Percentiles rank a stretch among this genome's conserved stretches.
Evolutionary conservation across 164 flowering plant species (phyloP).

Genomic region (Sedum album): DNA sequence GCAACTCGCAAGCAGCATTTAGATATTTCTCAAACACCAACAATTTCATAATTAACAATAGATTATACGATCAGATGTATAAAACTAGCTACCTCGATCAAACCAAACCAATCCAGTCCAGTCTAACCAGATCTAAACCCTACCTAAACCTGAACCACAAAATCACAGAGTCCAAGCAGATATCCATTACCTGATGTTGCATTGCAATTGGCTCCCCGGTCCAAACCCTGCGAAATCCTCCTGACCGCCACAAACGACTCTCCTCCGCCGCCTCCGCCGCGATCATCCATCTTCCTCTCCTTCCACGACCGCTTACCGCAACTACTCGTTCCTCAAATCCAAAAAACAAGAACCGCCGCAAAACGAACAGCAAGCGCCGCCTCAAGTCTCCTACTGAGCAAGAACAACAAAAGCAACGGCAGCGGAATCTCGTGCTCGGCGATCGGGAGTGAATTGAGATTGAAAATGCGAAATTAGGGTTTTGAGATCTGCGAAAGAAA

Average conservation of each 20-base stretch:
- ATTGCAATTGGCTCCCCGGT: conserved; percentile 47
- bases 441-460: background rate
- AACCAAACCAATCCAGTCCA: background rate
- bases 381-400: background rate
- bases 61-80: background rate
- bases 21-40: too few relatives aligned
- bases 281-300: conserved; percentile 48
- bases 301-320: background rate
- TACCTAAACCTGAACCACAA: background rate
- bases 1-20: too few relatives aligned
- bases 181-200: conserved; percentile 40
- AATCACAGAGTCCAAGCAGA: background rate
- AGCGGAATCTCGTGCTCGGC: background rate
- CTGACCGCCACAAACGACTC: conserved; percentile 87
- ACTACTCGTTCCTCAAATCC: background rate
- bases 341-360: background rate
- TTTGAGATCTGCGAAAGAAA: conserved; percentile 2
- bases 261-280: conserved; percentile 31
- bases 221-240: conserved; percentile 74
- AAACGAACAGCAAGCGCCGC: background rate
- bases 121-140: conserved; percentile 1
- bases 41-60: background rate
- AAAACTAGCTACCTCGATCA: background rate
- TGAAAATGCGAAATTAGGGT: background rate
- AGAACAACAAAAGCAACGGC: background rate